These are phyloP conservation scores for Plantago major DNA, from an alignment of 257 asterid genomes.

Conservation along the genomic window DNA sequence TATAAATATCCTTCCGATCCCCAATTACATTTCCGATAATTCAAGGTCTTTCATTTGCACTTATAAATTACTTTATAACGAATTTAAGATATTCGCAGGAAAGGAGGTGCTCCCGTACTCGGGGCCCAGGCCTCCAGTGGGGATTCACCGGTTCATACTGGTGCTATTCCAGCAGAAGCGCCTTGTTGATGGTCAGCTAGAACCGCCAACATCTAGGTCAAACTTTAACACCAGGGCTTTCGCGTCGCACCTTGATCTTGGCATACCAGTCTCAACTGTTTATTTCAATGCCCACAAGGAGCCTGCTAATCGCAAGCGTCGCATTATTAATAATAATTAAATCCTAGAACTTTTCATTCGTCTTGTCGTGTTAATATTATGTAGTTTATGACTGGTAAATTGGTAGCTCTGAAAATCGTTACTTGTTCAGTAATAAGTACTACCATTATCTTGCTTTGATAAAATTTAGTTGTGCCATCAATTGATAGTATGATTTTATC, in stretches of 20 bases:
- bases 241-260: conserved; percentile 34
- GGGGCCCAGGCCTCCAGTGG: conserved; percentile 45
- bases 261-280: conserved; percentile 51
- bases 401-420: no score
- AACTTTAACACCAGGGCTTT: conserved; percentile 51
- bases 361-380: no score
- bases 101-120: conserved; percentile 38
- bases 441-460: no score
- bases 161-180: conserved; percentile 42
- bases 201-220: conserved; percentile 27
- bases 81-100: conserved; percentile 25
- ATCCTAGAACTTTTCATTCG: no score
- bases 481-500: no score
- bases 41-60: no score
- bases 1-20: no score
- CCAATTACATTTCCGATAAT: no score
- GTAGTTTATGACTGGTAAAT: no score
- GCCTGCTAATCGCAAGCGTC: conserved; percentile 39
- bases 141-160: conserved; percentile 56
- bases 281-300: conserved; percentile 60
- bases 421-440: no score
- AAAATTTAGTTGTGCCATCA: no score
- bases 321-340: neutral
- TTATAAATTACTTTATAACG: no score
- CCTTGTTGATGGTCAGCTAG: conserved; percentile 10